A percentile compares a stretch with the other conserved stretches of the same genome.
phyloP scores from a whole-genome alignment of 768 basidiomycete genomes.

The Serendipita sp. region DNA sequence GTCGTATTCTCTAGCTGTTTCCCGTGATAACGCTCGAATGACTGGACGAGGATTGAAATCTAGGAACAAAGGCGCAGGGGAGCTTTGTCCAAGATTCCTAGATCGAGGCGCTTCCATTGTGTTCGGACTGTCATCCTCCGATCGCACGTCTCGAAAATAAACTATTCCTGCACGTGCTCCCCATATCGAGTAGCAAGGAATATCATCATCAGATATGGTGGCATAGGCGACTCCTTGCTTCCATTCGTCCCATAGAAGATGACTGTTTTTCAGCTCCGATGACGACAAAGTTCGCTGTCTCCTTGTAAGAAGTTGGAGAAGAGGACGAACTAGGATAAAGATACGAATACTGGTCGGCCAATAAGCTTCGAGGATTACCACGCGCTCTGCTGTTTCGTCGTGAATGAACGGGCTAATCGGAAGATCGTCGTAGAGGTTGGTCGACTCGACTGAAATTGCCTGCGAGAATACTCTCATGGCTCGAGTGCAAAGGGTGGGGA shows the following conservation, averaged over 20 bases:
- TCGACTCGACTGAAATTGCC: not conserved
- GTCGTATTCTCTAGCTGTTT: no score
- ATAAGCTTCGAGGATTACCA: no score
- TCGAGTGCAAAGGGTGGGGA: not conserved
- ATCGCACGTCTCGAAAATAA: not conserved
- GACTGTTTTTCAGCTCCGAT: not conserved
- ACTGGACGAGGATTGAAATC: not conserved
- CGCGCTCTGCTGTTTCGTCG: no score
- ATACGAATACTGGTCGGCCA: no score
- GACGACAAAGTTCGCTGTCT: not conserved
- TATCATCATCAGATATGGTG: not conserved
- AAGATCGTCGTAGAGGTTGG: no score
- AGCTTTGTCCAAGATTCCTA: not conserved
- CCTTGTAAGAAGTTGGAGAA: no score
- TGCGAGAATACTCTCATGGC: not conserved
- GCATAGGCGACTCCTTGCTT: not conserved
- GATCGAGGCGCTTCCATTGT: no score
- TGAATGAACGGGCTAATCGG: not conserved
- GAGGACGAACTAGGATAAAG: no score
- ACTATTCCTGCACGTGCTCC: not conserved
- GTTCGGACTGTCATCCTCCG: not conserved
- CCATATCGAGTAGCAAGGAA: not conserved
- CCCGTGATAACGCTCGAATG: not conserved
- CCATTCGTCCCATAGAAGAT: not conserved
- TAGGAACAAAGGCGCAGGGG: not conserved